Base-by-base conservation (phyloP, 306 rosid genomes). In the Cucumis hystrix region DNA sequence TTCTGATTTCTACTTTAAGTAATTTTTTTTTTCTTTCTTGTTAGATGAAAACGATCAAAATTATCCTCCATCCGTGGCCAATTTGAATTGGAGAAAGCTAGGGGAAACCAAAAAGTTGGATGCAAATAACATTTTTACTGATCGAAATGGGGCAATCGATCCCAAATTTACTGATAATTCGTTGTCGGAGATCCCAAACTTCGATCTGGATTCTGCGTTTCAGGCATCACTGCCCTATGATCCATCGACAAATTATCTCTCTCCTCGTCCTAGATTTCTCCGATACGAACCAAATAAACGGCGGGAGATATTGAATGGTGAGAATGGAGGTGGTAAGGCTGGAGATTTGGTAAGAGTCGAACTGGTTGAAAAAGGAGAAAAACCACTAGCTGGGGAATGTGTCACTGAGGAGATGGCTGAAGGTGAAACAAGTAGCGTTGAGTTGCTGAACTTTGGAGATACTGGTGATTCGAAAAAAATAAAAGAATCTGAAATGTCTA, bases 201-300 rank as follows among this genome's bases (percentile, higher is more conserved):
- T 45, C n/a, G 84, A 67, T 59, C 70, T 43, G 6, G 51, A 39
- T 39, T 43, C 35, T 21, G 74, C 4, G 6, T 47, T 47, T 47
- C 14, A 69, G 41, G 25, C 69, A n/a, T 6, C 25, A 65, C 28
- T 74, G 17, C 87, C 85, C 18, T 87, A 83, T 61, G 87, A 87
- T 67, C 88, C 88, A 2, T n/a, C 80, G 28, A 84, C 77, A 1
- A 85, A 85, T 70, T 87, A 73, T 51, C 84, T 81, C 40, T 83
- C 90, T 77, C 87, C 88, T 16, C 79, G 90, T 51, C 90, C 90
- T 33, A 76, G 61, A 28, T 87, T 83, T 59, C 85, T 83, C n/a
- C 81, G 87, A 18, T 85, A 85, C 79, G 83, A 79, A 57, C 90
- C 88, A 0, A 65, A 57, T 37, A 77, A 87, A 80, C 73, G 87